Conservation (phyloP, 1,139 yeast species). For the Yamadazyma trypodendri region DNA sequence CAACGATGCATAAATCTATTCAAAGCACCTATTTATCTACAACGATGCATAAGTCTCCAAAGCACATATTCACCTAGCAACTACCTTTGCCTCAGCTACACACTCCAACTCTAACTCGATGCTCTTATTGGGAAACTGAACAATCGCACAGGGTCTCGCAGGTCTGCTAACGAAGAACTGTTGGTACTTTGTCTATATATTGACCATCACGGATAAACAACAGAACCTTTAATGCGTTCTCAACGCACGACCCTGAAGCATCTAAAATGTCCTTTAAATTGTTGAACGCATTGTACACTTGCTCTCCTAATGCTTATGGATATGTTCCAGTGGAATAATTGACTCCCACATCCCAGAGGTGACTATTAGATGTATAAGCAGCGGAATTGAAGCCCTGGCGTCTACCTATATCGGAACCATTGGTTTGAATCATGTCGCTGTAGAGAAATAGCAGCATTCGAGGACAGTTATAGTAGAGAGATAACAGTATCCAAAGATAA, state of each 20-base stretch:
- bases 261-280: conserved; percentile 5
- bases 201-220: conserved; percentile 6
- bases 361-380: conserved; percentile 6
- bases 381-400: conserved; percentile 7
- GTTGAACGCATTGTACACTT: conserved; percentile 3
- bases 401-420: conserved; percentile 1
- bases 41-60: neutral
- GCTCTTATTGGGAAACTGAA: conserved; percentile 39
- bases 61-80: too few species aligned
- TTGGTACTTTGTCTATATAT: conserved; percentile 23
- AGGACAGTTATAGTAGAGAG: too few species aligned
- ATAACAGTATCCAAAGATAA: too few species aligned
- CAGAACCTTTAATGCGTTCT: conserved; percentile 5
- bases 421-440: conserved; percentile 1
- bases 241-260: conserved; percentile 1
- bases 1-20: neutral
- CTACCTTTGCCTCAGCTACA: conserved; percentile 24
- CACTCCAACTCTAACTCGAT: conserved; percentile 45
- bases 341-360: conserved; percentile 7
- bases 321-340: conserved; percentile 4
- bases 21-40: neutral
- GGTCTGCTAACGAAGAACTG: conserved; percentile 45
- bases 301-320: conserved; percentile 5
- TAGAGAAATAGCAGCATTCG: too few species aligned
- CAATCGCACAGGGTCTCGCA: conserved; percentile 50